Percentiles rank a stretch among this genome's conserved stretches.
phyloP scores from a whole-genome alignment of 768 basidiomycete genomes.

The Podaxis mareebaensis region DNA sequence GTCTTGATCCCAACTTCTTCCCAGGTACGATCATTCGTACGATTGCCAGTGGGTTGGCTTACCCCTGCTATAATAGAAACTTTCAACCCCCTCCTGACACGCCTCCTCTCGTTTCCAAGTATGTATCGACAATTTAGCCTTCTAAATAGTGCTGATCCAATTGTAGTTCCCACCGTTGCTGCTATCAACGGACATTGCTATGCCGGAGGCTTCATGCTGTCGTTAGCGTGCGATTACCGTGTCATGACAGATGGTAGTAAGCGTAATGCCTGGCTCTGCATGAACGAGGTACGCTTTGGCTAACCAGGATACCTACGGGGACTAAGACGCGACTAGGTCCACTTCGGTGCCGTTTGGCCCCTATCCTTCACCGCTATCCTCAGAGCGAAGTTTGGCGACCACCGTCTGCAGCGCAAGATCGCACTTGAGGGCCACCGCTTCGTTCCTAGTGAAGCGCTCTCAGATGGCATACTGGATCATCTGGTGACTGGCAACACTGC shows the following conservation, averaged over 20 bases:
- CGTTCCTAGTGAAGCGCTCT: slow-evolving; percentile 67
- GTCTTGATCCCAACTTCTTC: slow-evolving; percentile 62
- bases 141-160: neutral
- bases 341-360: slow-evolving; percentile 84
- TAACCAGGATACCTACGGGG: neutral
- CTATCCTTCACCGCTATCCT: slow-evolving; percentile 66
- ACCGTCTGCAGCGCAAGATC: slow-evolving; percentile 63
- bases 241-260: slow-evolving; percentile 82
- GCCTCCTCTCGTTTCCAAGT: slow-evolving; percentile 80
- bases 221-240: slow-evolving; percentile 84
- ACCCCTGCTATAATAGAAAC: slow-evolving; percentile 43
- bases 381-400: slow-evolving; percentile 63
- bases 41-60: slow-evolving; percentile 10
- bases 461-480: slow-evolving; percentile 69
- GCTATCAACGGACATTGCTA: slow-evolving; percentile 87
- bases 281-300: slow-evolving; percentile 74
- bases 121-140: neutral
- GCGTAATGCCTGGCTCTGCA: slow-evolving; percentile 82
- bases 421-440: slow-evolving; percentile 81
- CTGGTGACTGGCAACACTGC: slow-evolving; percentile 62
- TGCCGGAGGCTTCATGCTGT: slow-evolving; percentile 79
- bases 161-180: slow-evolving; percentile 73
- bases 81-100: slow-evolving; percentile 70
- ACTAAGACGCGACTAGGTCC: slow-evolving; percentile 46
- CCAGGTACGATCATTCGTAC: slow-evolving; percentile 39